Percentiles rank a stretch among this genome's conserved stretches.
Evolutionary conservation across 371 early-diverging fungal species (phyloP).

Genomic region (Rhizopus microsporus): DNA sequence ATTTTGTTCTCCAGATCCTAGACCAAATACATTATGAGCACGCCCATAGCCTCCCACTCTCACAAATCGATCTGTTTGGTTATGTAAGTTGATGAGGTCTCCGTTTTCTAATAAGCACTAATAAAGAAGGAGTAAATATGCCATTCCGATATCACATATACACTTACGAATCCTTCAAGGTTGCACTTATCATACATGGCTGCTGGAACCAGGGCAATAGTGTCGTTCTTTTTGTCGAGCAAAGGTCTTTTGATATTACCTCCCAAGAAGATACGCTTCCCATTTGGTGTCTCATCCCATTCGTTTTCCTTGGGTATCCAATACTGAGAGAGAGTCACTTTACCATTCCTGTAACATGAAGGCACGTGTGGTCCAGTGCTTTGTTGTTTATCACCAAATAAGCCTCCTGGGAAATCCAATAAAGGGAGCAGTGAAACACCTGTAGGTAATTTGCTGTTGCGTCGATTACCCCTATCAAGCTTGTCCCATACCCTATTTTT

Average conservation of each 20-base stretch:
- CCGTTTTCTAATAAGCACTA: constrained; percentile 38
- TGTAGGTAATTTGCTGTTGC: too few species aligned
- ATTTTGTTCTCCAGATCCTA: constrained; percentile 30
- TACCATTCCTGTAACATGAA: constrained; percentile 15
- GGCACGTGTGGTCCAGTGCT: neutral
- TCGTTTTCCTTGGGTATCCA: constrained; percentile 45
- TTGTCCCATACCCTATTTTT: too few species aligned
- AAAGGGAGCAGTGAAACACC: too few species aligned
- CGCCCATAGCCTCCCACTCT: constrained; percentile 25
- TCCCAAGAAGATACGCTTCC: constrained; percentile 24
- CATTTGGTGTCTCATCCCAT: constrained; percentile 35
- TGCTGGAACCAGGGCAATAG: constrained; percentile 20
- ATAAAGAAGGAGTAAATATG: constrained; percentile 20
- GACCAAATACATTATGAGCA: constrained; percentile 32
- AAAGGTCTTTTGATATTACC: constrained; percentile 9
- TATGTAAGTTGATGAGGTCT: constrained; percentile 28
- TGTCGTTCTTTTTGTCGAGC: constrained; percentile 7
- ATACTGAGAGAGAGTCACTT: constrained; percentile 28
- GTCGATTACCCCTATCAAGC: too few species aligned
- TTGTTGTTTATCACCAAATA: too few species aligned
- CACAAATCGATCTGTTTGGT: constrained; percentile 16
- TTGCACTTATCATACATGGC: constrained; percentile 28
- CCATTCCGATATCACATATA: constrained; percentile 31
- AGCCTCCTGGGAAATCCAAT: too few species aligned
- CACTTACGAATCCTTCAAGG: constrained; percentile 40